Conservation (phyloP, 208 protist species). For the Trypanosoma melophagium region DNA sequence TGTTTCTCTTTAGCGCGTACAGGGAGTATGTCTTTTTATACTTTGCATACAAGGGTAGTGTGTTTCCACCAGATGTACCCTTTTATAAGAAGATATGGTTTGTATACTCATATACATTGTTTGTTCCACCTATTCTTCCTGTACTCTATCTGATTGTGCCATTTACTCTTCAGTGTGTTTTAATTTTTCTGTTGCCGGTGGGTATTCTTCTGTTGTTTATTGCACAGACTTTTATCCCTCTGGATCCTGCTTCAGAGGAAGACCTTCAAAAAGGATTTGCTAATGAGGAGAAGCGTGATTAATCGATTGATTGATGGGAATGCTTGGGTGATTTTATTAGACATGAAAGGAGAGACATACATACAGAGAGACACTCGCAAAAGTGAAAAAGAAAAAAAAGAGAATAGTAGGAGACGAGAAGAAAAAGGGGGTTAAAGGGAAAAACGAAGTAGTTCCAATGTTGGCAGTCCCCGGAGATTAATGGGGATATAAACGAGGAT, state of each 20-base stretch:
- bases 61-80: slow-evolving; percentile 26
- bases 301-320: no score
- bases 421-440: neutral
- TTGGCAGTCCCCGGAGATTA: neutral
- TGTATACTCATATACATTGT: slow-evolving; percentile 36
- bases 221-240: slow-evolving; percentile 14
- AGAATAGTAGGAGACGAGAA: slow-evolving; percentile 9
- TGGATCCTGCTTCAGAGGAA: neutral
- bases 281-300: no score
- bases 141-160: slow-evolving; percentile 38
- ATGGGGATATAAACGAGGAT: neutral
- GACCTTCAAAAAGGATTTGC: no score
- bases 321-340: no score
- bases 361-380: neutral
- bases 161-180: slow-evolving; percentile 31
- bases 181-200: neutral
- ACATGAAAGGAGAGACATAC: neutral
- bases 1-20: slow-evolving; percentile 47
- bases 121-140: slow-evolving; percentile 31
- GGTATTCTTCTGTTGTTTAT: slow-evolving; percentile 20
- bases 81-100: slow-evolving; percentile 31
- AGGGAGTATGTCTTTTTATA: slow-evolving; percentile 39
- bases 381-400: neutral
- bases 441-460: neutral
- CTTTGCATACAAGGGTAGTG: slow-evolving; percentile 30